These are phyloP conservation scores for Penicillium olsonii DNA, from an alignment of 2,329 filamentous ascomycete species.

Conservation along the genomic window DNA sequence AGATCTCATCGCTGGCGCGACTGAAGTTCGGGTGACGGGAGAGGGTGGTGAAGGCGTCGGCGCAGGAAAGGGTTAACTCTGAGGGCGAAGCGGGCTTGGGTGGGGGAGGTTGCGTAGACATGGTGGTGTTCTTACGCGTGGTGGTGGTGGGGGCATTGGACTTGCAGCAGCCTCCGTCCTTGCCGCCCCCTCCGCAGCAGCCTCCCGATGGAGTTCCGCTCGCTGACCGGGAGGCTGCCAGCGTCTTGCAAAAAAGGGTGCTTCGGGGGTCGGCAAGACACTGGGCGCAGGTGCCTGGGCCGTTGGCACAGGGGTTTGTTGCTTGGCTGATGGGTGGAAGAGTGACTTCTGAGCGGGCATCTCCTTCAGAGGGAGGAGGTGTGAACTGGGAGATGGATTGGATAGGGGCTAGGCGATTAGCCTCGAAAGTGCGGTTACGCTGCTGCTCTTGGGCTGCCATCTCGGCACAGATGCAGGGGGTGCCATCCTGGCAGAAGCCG, in stretches of 20 bases:
- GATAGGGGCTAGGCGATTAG: constrained; percentile 47
- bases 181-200: constrained; percentile 65
- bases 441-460: constrained; percentile 49
- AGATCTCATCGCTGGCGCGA: constrained; percentile 70
- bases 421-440: constrained; percentile 43
- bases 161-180: constrained; percentile 65
- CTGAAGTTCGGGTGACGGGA: constrained; percentile 76
- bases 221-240: constrained; percentile 62
- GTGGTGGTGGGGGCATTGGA: constrained; percentile 29
- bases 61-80: constrained; percentile 60
- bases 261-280: constrained; percentile 77
- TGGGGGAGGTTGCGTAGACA: constrained; percentile 23
- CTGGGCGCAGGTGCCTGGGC: constrained; percentile 77
- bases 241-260: constrained; percentile 78
- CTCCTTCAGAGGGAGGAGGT: constrained; percentile 56
- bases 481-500: constrained; percentile 80
- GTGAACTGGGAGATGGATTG: constrained; percentile 52
- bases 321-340: constrained; percentile 39
- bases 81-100: constrained; percentile 34
- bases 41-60: constrained; percentile 76
- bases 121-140: constrained; percentile 24
- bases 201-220: constrained; percentile 41
- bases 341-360: constrained; percentile 58
- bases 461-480: constrained; percentile 80
- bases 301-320: constrained; percentile 58